Percentiles rank a stretch among this genome's conserved stretches.
Conservation (phyloP, 441 rosid genomes). For the Aquilaria agallochum region DNA sequence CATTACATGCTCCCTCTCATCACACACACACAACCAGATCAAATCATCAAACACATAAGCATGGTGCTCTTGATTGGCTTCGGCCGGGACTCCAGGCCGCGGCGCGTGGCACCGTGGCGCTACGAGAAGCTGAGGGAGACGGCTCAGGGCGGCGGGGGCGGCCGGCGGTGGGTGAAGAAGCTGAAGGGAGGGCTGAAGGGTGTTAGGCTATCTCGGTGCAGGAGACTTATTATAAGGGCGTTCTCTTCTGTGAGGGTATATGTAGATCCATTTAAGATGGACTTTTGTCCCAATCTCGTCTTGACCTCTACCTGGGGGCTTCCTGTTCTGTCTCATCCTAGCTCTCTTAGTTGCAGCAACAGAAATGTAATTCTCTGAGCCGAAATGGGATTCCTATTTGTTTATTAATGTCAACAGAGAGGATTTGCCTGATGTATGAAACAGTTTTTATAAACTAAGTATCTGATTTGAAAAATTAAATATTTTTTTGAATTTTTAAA, state of each 20-base stretch:
- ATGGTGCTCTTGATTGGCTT: too few relatives aligned
- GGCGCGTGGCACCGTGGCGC: neutral
- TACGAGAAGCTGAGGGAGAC: constrained; percentile 28
- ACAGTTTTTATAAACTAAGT: too few relatives aligned
- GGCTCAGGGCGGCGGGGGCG: constrained; percentile 18
- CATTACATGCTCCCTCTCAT: too few relatives aligned
- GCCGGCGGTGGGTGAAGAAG: constrained; percentile 31
- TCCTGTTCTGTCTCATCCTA: constrained; percentile 35
- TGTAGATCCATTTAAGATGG: constrained; percentile 26
- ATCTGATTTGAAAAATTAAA: too few relatives aligned
- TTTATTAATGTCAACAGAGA: too few relatives aligned
- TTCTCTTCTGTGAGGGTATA: constrained; percentile 29
- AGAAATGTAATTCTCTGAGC: too few relatives aligned
- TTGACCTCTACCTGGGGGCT: constrained; percentile 47
- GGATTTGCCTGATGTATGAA: too few relatives aligned
- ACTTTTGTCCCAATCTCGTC: constrained; percentile 32
- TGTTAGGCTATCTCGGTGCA: constrained; percentile 32
- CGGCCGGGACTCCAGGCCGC: too few relatives aligned
- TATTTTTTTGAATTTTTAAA: too few relatives aligned
- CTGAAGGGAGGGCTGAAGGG: constrained; percentile 34
- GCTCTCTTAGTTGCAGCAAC: constrained; percentile 14
- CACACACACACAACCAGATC: too few relatives aligned
- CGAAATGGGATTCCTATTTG: too few relatives aligned
- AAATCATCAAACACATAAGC: too few relatives aligned
- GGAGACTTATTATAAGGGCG: constrained; percentile 28